Percentiles rank a stretch among this genome's conserved stretches.
Evolutionary conservation across 2,329 filamentous ascomycete species (phyloP).

Genomic region (Fusarium anthophilum): DNA sequence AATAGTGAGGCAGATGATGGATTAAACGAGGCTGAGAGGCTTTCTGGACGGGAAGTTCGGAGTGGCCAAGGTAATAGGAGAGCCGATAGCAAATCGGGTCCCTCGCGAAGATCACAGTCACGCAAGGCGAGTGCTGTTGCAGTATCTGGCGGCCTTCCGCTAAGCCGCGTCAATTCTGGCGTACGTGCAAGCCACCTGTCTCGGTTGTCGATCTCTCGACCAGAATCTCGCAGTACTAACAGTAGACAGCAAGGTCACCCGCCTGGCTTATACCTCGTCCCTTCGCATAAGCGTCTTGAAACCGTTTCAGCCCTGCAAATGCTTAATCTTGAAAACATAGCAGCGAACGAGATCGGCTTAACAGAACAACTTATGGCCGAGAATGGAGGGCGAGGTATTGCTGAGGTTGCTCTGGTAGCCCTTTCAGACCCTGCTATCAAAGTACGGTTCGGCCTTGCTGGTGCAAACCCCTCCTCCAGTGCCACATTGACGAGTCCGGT

Average conservation of each 20-base stretch:
- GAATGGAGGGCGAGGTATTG: slow-evolving; percentile 88
- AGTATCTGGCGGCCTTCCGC: slow-evolving; percentile 50
- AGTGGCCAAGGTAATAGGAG: slow-evolving; percentile 61
- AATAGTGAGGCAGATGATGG: slow-evolving; percentile 79
- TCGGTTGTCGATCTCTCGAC: slow-evolving; percentile 44
- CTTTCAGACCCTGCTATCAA: slow-evolving; percentile 70
- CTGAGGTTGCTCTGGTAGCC: slow-evolving; percentile 79
- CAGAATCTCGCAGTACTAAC: slow-evolving; percentile 48
- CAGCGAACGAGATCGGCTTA: slow-evolving; percentile 85
- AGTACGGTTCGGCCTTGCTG: slow-evolving; percentile 59
- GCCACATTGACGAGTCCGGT: slow-evolving; percentile 49
- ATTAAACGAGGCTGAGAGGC: slow-evolving; percentile 55
- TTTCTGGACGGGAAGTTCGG: slow-evolving; percentile 61
- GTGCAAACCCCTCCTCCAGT: slow-evolving; percentile 46
- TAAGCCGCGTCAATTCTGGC: slow-evolving; percentile 60
- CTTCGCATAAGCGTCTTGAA: slow-evolving; percentile 67
- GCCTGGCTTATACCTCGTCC: slow-evolving; percentile 62
- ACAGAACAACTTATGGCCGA: slow-evolving; percentile 92
- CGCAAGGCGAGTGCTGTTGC: slow-evolving; percentile 62
- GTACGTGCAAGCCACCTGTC: slow-evolving; percentile 50
- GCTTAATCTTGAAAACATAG: slow-evolving; percentile 91
- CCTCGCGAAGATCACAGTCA: slow-evolving; percentile 62
- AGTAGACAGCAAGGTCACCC: slow-evolving; percentile 48
- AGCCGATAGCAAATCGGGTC: slow-evolving; percentile 62
- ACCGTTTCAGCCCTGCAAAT: slow-evolving; percentile 81